These are phyloP conservation scores for Nannochloropsis oceanica DNA, from an alignment of 108 stramenopile genomes.

Conservation along the genomic window DNA sequence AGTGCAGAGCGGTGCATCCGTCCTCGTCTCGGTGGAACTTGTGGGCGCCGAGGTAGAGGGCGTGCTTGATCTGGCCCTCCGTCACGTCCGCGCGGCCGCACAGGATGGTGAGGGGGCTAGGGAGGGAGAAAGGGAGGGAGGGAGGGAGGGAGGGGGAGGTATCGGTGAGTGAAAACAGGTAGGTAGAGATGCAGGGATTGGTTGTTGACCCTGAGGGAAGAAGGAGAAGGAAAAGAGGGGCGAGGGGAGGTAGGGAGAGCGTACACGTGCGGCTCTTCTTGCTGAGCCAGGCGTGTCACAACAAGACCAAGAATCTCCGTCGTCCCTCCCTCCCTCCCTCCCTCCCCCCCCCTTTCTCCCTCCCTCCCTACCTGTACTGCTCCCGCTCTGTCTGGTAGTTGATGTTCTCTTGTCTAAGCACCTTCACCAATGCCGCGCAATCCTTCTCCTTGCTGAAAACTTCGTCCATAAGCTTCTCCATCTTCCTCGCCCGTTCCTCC, in stretches of 20 bases:
- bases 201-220: too few relatives aligned
- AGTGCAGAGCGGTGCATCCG: background rate
- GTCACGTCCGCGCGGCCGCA: background rate
- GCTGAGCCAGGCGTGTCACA: too few relatives aligned
- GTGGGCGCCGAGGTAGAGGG: background rate
- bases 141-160: background rate
- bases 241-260: too few relatives aligned
- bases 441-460: background rate
- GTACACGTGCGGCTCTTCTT: too few relatives aligned
- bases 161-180: background rate
- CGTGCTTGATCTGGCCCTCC: background rate
- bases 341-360: background rate
- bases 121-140: background rate
- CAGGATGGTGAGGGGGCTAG: background rate
- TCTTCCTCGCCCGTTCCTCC: background rate
- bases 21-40: background rate
- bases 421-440: background rate
- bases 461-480: background rate
- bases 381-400: background rate
- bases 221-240: too few relatives aligned
- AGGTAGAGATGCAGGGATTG: too few relatives aligned
- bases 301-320: background rate
- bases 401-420: background rate
- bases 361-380: background rate
- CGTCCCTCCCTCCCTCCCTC: background rate